Evolutionary conservation across 306 rosid species (phyloP).

Genomic region (Fragaria iinumae): DNA sequence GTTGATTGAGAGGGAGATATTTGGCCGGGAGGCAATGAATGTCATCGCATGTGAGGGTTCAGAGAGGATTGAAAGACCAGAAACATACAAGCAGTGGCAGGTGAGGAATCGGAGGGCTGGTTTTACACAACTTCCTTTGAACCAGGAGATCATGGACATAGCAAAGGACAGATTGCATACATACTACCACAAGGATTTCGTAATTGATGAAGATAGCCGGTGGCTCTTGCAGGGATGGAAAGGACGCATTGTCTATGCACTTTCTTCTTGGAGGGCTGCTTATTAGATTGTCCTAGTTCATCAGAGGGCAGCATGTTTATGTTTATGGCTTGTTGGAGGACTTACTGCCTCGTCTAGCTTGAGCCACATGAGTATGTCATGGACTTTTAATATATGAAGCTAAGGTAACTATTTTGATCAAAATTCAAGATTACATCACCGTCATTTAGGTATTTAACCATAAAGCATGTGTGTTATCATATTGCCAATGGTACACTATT

Average conservation of each 20-base stretch:
- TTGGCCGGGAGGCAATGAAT: slow-evolving; percentile 40
- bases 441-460: not conserved
- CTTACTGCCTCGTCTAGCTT: not conserved
- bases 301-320: not conserved
- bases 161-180: slow-evolving; percentile 30
- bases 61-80: slow-evolving; percentile 45
- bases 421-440: not conserved
- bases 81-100: slow-evolving; percentile 39
- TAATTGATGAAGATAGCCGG: slow-evolving; percentile 30
- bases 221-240: slow-evolving; percentile 46
- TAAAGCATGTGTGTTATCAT: not conserved
- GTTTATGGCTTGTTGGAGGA: not conserved
- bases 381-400: not conserved
- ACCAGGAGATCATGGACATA: slow-evolving; percentile 27
- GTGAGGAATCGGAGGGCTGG: slow-evolving; percentile 33
- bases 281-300: not conserved
- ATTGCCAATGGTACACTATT: not conserved
- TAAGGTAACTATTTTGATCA: slow-evolving; percentile 17
- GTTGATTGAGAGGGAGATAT: slow-evolving; percentile 36
- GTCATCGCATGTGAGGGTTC: slow-evolving; percentile 44
- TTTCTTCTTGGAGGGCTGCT: slow-evolving; percentile 36
- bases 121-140: slow-evolving; percentile 35
- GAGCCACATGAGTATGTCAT: not conserved
- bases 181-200: slow-evolving; percentile 36
- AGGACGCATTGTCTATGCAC: slow-evolving; percentile 36